Conservation (phyloP, 225 moss, liverwort and hornwort species). For the Ulota crispa region DNA sequence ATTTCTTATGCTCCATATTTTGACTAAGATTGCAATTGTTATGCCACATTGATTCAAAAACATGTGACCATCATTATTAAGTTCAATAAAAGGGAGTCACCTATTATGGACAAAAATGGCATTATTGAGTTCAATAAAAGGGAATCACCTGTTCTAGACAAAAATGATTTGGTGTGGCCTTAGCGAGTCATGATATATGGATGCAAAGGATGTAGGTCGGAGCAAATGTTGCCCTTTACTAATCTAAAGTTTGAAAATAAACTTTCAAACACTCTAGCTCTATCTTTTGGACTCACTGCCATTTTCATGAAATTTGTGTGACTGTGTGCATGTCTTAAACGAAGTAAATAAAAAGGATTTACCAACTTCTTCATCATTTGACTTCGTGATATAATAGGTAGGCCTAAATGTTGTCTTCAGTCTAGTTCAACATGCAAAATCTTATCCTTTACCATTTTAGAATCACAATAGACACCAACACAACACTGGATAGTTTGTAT, state of each 20-base stretch:
- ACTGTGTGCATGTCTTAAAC: background rate
- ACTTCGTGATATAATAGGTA: background rate
- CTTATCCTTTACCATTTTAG: background rate
- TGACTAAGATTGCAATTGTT: too few species aligned
- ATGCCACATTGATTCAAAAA: too few species aligned
- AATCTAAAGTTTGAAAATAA: background rate
- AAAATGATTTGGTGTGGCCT: too few species aligned
- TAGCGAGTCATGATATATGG: too few species aligned
- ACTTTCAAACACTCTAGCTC: background rate
- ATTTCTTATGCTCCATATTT: too few species aligned
- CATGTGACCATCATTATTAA: too few species aligned
- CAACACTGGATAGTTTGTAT: background rate
- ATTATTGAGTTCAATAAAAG: too few species aligned
- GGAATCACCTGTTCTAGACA: too few species aligned
- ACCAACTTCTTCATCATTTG: background rate
- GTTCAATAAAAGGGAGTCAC: too few species aligned
- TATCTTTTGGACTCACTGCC: background rate
- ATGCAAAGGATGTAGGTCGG: too few species aligned
- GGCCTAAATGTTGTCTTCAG: background rate
- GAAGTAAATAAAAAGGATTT: background rate
- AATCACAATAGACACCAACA: conserved; percentile 1
- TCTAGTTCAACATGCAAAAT: background rate
- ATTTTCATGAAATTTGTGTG: background rate
- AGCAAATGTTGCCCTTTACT: too few species aligned
- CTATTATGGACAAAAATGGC: too few species aligned